Evolutionary conservation across 345 rosid species (phyloP).

Genomic region (Acer saccharum): DNA sequence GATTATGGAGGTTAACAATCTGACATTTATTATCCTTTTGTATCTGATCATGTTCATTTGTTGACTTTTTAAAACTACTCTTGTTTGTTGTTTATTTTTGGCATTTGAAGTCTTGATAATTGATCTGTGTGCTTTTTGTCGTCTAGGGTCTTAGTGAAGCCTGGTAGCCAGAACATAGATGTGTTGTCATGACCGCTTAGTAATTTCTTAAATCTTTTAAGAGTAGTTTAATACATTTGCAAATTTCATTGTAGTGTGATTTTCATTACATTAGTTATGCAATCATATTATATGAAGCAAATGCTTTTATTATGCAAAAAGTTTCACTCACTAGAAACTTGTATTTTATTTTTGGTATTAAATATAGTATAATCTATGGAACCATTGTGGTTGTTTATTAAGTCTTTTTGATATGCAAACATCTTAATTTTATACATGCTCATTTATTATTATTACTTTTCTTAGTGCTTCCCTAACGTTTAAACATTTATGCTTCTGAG

Average conservation of each 20-base stretch:
- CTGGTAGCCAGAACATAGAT: constrained; percentile 47
- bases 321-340: neutral
- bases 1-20: neutral
- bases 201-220: constrained; percentile 53
- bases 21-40: constrained; percentile 1
- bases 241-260: constrained; percentile 15
- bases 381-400: neutral
- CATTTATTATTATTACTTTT: neutral
- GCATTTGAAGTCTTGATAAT: constrained; percentile 35
- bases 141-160: constrained; percentile 64
- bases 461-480: neutral
- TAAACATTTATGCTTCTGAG: neutral
- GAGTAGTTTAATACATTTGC: constrained; percentile 21
- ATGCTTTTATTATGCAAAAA: neutral
- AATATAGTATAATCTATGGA: neutral
- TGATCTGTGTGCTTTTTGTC: constrained; percentile 42
- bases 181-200: constrained; percentile 48
- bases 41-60: constrained; percentile 22
- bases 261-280: constrained; percentile 17
- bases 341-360: neutral
- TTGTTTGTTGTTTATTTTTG: constrained; percentile 9
- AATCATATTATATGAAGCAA: constrained; percentile 5
- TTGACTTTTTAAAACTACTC: neutral
- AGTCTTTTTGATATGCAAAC: neutral
- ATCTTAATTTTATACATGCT: neutral